phyloP scores from a whole-genome alignment of 371 early-diverging fungal genomes.

The Mucor irregularis region DNA sequence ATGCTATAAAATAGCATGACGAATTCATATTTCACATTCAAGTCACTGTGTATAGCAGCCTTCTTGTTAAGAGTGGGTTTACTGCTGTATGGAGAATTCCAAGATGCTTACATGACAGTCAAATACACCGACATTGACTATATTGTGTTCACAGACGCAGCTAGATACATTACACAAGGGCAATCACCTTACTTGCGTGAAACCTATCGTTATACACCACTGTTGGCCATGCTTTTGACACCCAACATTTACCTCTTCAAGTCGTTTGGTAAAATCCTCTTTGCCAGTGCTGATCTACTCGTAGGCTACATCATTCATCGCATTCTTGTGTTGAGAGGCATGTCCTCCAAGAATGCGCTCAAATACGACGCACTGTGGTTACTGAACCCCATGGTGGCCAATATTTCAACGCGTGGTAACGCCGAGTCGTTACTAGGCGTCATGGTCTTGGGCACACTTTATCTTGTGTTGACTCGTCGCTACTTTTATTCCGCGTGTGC shows the following conservation, averaged over 20 bases:
- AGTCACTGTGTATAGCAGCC: conserved; percentile 36
- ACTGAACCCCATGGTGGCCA: conserved; percentile 93
- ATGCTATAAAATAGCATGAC: conserved; percentile 4
- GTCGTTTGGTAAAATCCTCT: conserved; percentile 89
- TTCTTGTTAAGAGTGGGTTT: conserved; percentile 63
- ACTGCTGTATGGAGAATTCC: conserved; percentile 81
- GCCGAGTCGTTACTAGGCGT: conserved; percentile 85
- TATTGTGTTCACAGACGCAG: conserved; percentile 93
- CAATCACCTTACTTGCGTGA: conserved; percentile 86
- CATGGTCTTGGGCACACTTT: conserved; percentile 77
- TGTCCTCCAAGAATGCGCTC: conserved; percentile 49
- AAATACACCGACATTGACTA: conserved; percentile 98
- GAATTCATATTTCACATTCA: conserved; percentile 15
- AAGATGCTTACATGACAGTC: conserved; percentile 81
- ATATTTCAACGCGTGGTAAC: conserved; percentile 94
- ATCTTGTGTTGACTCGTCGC: conserved; percentile 58
- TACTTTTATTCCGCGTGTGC: conserved; percentile 59
- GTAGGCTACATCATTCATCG: conserved; percentile 71
- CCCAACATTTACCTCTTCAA: conserved; percentile 75
- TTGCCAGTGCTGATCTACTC: conserved; percentile 76
- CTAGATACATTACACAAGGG: conserved; percentile 72
- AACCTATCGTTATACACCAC: conserved; percentile 96
- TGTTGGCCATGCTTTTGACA: conserved; percentile 82
- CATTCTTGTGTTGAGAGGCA: conserved; percentile 57
- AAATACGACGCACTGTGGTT: conserved; percentile 74